Evolutionary conservation across 2,329 filamentous ascomycete genomes (phyloP).

Genomic region (Fusarium xyrophilum): DNA sequence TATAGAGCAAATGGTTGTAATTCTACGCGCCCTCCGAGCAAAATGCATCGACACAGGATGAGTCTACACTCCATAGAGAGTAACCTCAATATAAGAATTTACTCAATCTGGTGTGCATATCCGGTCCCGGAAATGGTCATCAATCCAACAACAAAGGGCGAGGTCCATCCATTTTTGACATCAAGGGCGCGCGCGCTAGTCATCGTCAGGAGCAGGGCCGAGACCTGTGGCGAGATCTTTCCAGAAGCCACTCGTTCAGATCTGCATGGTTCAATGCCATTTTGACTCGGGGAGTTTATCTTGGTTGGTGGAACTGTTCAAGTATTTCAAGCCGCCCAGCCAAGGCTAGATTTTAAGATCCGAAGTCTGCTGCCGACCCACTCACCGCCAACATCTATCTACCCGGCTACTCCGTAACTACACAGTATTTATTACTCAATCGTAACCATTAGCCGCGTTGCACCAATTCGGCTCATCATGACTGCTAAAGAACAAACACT

Average conservation of each 20-base stretch:
- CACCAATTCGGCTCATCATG: background rate
- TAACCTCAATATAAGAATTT: accelerated
- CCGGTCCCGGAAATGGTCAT: background rate
- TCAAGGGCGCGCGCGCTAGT: constrained; percentile 23
- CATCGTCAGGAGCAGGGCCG: background rate
- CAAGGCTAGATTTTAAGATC: background rate
- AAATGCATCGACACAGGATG: constrained; percentile 31
- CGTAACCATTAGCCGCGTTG: background rate
- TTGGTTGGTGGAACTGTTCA: background rate
- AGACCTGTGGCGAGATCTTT: background rate
- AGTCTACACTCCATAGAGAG: background rate
- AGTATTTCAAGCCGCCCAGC: background rate
- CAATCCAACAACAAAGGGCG: background rate
- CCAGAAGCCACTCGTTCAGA: background rate
- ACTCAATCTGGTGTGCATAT: background rate
- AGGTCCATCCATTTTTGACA: constrained; percentile 1
- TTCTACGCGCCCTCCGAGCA: constrained; percentile 26
- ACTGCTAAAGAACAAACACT: background rate
- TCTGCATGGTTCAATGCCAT: background rate
- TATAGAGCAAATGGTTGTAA: constrained; percentile 35
- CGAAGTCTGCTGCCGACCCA: no score
- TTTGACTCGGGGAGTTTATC: background rate
- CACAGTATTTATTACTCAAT: background rate
- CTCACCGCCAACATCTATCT: background rate
- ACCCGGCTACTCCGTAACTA: background rate